Percentiles rank a stretch among this genome's conserved stretches.
Evolutionary conservation across 306 rosid genomes (phyloP).

Genomic region (Begonia loranthoides): DNA sequence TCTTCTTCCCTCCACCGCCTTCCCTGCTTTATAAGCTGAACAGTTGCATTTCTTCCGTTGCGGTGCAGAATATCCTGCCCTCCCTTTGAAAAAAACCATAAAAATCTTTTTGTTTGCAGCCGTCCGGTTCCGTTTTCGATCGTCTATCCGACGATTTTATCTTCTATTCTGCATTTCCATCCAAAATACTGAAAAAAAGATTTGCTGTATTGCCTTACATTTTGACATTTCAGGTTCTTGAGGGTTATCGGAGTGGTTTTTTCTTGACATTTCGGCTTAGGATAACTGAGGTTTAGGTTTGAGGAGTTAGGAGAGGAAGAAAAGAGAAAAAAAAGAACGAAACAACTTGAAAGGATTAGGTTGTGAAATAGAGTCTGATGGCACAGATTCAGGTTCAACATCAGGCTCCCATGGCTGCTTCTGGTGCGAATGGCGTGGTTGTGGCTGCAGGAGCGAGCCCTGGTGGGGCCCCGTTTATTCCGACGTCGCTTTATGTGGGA

Average conservation of each 20-base stretch:
- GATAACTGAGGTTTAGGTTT: background rate
- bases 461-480: conserved; percentile 27
- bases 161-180: conserved; percentile 5
- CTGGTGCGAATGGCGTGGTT: conserved; percentile 23
- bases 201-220: background rate
- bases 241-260: background rate
- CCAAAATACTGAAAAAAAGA: conserved; percentile 2
- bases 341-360: background rate
- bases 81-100: conserved; percentile 10
- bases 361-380: conserved; percentile 17
- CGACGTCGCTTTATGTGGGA: conserved; percentile 60
- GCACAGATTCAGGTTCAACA: conserved; percentile 72
- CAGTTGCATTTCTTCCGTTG: conserved; percentile 16
- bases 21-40: conserved; percentile 16
- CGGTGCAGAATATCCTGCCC: conserved; percentile 75
- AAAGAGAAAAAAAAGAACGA: background rate
- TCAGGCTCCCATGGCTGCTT: conserved; percentile 21
- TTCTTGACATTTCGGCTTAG: conserved; percentile 5
- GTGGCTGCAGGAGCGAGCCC: conserved; percentile 11
- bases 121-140: conserved; percentile 3
- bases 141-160: conserved; percentile 31
- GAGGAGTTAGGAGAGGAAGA: conserved; percentile 3
- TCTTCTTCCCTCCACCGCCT: background rate
- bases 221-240: conserved; percentile 7
- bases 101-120: conserved; percentile 3